These are phyloP conservation scores for Arthrobotrys megalospora DNA, from an alignment of 2,329 filamentous ascomycete genomes.

Conservation along the genomic window DNA sequence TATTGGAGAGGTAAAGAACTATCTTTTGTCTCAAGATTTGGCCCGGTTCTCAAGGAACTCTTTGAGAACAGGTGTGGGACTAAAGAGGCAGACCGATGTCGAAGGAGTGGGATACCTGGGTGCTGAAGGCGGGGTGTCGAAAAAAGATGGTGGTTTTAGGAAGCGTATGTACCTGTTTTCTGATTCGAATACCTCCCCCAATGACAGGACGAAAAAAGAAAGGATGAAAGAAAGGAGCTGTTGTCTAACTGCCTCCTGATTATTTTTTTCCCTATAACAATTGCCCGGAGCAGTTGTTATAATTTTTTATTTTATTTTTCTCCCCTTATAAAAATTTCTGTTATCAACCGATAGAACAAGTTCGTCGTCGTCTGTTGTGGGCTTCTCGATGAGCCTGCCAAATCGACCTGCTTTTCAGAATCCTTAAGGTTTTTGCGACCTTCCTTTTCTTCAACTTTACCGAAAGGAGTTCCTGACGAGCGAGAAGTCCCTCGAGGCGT, in stretches of 20 bases:
- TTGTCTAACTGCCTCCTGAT: conserved; percentile 8
- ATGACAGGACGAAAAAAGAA: conserved; percentile 41
- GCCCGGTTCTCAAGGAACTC: conserved; percentile 28
- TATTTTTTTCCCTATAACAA: conserved; percentile 37
- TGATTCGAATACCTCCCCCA: conserved; percentile 16
- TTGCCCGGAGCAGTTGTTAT: conserved; percentile 15
- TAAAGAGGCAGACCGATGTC: conserved; percentile 49
- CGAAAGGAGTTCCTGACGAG: conserved; percentile 57
- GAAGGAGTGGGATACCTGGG: conserved; percentile 46
- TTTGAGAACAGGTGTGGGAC: conserved; percentile 49
- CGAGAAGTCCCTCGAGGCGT: conserved; percentile 33
- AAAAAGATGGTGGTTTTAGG: conserved; percentile 23
- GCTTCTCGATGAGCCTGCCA: conserved; percentile 56
- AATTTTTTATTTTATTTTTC: conserved; percentile 25
- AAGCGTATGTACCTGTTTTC: conserved; percentile 39
- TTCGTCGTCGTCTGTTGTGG: conserved; percentile 44
- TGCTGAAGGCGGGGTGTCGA: conserved; percentile 41
- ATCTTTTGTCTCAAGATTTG: conserved; percentile 35
- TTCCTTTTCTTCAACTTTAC: conserved; percentile 61
- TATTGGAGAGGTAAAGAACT: conserved; percentile 44
- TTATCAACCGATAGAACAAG: conserved; percentile 34
- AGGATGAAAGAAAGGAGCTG: conserved; percentile 17
- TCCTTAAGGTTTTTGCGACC: conserved; percentile 60
- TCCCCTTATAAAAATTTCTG: conserved; percentile 17
- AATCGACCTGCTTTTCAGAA: conserved; percentile 56